phyloP scores from a whole-genome alignment of 2,329 filamentous ascomycete genomes.

The Aspergillus fumigatiaffinis region DNA sequence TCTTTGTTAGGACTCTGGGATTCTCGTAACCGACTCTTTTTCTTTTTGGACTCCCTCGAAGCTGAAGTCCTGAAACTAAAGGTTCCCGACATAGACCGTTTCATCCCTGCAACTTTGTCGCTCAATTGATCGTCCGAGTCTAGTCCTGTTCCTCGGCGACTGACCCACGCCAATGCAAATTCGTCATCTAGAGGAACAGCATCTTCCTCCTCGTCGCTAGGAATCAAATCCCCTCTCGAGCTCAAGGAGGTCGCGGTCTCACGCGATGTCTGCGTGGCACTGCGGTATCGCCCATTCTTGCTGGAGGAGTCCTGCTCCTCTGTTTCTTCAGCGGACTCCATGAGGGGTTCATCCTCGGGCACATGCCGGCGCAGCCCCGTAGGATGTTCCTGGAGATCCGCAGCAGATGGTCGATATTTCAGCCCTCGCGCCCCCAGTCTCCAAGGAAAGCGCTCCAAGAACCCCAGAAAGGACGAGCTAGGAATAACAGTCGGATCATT shows the following conservation, averaged over 20 bases:
- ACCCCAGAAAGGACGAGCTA: slow-evolving; percentile 78
- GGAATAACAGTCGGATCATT: slow-evolving; percentile 84
- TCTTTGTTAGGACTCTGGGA: slow-evolving; percentile 22
- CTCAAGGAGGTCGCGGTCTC: slow-evolving; percentile 81
- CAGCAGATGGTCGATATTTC: slow-evolving; percentile 85
- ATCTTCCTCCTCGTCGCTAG: slow-evolving; percentile 89
- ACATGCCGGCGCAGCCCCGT: slow-evolving; percentile 46
- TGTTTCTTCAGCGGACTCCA: slow-evolving; percentile 57
- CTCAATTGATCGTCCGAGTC: slow-evolving; percentile 67
- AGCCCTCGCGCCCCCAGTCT: slow-evolving; percentile 73
- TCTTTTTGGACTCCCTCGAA: slow-evolving; percentile 42
- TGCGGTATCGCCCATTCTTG: slow-evolving; percentile 53
- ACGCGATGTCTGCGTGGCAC: slow-evolving; percentile 73
- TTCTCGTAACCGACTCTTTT: slow-evolving; percentile 28
- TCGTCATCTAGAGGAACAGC: slow-evolving; percentile 91
- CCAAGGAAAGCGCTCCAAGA: slow-evolving; percentile 78
- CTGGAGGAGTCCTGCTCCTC: slow-evolving; percentile 17
- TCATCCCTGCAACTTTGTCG: slow-evolving; percentile 49
- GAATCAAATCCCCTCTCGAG: slow-evolving; percentile 84
- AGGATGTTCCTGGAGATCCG: slow-evolving; percentile 84
- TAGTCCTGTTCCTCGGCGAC: slow-evolving; percentile 60
- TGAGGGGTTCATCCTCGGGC: slow-evolving; percentile 65
- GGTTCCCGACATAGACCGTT: slow-evolving; percentile 41
- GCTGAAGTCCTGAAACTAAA: slow-evolving; percentile 44
- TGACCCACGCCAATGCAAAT: slow-evolving; percentile 72